These are phyloP conservation scores for Phytophthora rubi DNA, from an alignment of 352 stramenopile species.

Conservation along the genomic window DNA sequence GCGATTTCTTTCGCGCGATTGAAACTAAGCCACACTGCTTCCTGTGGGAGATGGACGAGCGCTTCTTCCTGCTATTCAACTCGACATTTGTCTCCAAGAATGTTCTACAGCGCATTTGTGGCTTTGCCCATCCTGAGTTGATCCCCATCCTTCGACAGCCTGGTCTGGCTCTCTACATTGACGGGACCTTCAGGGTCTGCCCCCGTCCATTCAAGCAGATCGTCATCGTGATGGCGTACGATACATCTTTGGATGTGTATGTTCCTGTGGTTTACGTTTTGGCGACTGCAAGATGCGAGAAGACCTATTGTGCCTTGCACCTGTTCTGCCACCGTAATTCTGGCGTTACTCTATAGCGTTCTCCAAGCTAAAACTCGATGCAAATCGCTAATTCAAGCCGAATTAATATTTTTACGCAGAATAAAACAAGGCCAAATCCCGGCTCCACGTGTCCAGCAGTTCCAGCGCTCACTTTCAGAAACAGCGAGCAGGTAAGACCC, in stretches of 20 bases:
- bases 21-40: not conserved
- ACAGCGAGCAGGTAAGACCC: no score
- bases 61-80: not conserved
- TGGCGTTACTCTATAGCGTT: no score
- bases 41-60: not conserved
- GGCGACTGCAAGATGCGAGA: slow-evolving; percentile 3
- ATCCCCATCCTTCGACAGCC: not conserved
- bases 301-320: not conserved
- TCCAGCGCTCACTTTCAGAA: no score
- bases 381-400: no score
- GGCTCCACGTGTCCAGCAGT: no score
- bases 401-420: no score
- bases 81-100: not conserved
- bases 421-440: no score
- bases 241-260: slow-evolving; percentile 6
- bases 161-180: not conserved
- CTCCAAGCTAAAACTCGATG: no score
- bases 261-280: slow-evolving; percentile 9
- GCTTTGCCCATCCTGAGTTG: not conserved
- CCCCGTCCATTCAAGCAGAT: slow-evolving; percentile 3
- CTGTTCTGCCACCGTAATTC: no score
- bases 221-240: slow-evolving; percentile 3
- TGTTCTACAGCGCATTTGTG: not conserved
- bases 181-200: not conserved
- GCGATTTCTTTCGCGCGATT: not conserved